Evolutionary conservation across 1,139 yeast species (phyloP), one percentile per base, ranked within the genome.

Genomic region (Saccharomycopsis hybrid): DNA sequence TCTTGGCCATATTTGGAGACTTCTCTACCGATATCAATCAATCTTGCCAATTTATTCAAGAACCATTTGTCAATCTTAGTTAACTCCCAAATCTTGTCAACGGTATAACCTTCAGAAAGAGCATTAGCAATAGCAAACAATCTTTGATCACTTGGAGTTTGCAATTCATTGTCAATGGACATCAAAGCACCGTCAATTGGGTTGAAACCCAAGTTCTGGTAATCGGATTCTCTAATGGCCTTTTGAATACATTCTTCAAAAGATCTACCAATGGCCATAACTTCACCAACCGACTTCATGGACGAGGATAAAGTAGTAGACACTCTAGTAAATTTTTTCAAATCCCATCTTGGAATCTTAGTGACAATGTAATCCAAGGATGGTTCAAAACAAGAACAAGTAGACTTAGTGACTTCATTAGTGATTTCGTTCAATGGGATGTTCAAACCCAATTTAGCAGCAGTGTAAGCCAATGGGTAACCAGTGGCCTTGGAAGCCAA

Each of bases 251-350:
- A 96, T 68, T 92, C 98, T 70, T 92, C 98, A 60, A 92, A 92
- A 13, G 96, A 92, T 70, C 98, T 80, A 65, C 98, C 98, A 66
- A 92, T 89, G 57, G 95, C 79, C 98, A 92, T 92, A 53, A 92
- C 98, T 70, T 92, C 98, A 74, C 98, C 98, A 55, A 92, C 98
- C 58, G 97, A 89, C 71, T 92, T 92, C 98, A 92, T 92, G 43
- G 96, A 82, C 4, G 97, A 90, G 38, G 95, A 85, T 61, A 92
- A 77, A 63, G 84, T 77, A 52, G 90, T 81, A 47, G 95, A 85
- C 49, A 92, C 98, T 67, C 96, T 80, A 57, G 92, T 87, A 71
- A 92, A 92, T 72, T 92, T 92, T 76, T 87, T 85, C 70, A 92
- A 78, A 71, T 92, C 98, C 98, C 99, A 92, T 74, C 98, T 82